Base-by-base conservation (phyloP, 192 early-diverging fungal species). In the Coemansia sp. region DNA sequence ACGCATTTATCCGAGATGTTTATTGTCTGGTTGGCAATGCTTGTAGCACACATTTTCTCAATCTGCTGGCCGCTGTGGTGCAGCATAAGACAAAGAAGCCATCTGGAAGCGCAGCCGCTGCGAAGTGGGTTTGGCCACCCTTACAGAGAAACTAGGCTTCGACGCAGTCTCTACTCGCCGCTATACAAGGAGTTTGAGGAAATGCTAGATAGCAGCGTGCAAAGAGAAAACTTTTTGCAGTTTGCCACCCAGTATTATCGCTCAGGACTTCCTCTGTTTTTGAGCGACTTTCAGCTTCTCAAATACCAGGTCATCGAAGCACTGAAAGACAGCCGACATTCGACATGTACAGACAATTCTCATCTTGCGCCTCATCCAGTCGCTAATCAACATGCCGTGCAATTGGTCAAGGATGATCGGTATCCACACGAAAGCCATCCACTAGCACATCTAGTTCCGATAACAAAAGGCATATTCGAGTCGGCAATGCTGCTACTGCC, bases 391-490 rank as follows among this genome's bases (percentile, higher is more conserved):
- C 13, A 56, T 23, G 39, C 56, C 9, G 29, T 63, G 1, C 73
- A 59, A 27, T 38, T 45, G 13, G 27, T 66, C 41, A 37, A 39
- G 27, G 38, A 56, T 16, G 55, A 55, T 3, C 63, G 53, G 29
- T 53, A 39, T 23, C 38, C 55, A 2, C 60, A 59, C 12, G 67
- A 68, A 32, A 55, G 35, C 56, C 64, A 68, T 24, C 65, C 68
- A 1, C 45, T 71, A 20, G 55, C 65, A 1, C 16, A 54, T 19
- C 22, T 48, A 13, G 61, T 58, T 20, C 75, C 75, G 22, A 54
- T 78, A n/a, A 73, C 70, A 47, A 68, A 65, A 11, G 75, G 75
- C 13, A 73, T 78, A 51, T 50, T 69, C n/a, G 75, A 78, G 38
- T 78, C 75, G 24, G 66, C 70, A 13, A 59, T 69, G 59, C 47